phyloP scores from a whole-genome alignment of 768 basidiomycete genomes.

The Phaeotremella skinneri region DNA sequence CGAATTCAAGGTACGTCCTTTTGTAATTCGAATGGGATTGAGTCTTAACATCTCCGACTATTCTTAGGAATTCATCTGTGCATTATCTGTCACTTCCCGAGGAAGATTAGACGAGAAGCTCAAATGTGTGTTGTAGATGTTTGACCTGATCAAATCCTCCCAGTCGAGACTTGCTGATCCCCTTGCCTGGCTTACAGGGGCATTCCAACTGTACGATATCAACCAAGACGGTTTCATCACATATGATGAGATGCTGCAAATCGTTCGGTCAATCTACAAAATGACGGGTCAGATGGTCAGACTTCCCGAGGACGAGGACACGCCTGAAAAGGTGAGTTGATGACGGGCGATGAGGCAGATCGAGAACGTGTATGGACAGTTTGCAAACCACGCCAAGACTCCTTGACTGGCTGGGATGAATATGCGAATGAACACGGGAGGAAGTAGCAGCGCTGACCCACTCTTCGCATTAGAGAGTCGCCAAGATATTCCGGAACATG shows the following conservation, averaged over 20 bases:
- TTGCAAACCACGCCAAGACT: no score
- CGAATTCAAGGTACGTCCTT: conserved; percentile 80
- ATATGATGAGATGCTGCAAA: conserved; percentile 98
- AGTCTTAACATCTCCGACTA: neutral
- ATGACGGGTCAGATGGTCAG: conserved; percentile 99
- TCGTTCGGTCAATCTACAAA: conserved; percentile 97
- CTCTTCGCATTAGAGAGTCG: conserved; percentile 68
- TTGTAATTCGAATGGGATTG: neutral
- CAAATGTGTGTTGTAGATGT: conserved; percentile 65
- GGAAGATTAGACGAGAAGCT: conserved; percentile 96
- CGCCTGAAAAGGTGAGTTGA: conserved; percentile 90
- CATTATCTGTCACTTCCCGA: conserved; percentile 88
- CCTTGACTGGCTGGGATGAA: no score
- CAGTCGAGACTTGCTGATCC: conserved; percentile 1
- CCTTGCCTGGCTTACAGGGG: conserved; percentile 64
- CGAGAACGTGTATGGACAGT: no score
- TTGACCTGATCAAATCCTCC: neutral
- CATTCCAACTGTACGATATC: conserved; percentile 98
- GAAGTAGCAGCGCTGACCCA: no score
- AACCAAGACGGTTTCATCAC: conserved; percentile 98
- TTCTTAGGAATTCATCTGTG: conserved; percentile 74
- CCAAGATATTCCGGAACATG: conserved; percentile 98
- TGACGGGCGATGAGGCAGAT: no score
- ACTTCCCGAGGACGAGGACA: conserved; percentile 96
- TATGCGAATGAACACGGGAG: no score